A percentile compares a stretch with the other conserved stretches of the same genome.
Conservation (phyloP, 1,284 basidiomycete species). For the Puccinia hordei region DNA sequence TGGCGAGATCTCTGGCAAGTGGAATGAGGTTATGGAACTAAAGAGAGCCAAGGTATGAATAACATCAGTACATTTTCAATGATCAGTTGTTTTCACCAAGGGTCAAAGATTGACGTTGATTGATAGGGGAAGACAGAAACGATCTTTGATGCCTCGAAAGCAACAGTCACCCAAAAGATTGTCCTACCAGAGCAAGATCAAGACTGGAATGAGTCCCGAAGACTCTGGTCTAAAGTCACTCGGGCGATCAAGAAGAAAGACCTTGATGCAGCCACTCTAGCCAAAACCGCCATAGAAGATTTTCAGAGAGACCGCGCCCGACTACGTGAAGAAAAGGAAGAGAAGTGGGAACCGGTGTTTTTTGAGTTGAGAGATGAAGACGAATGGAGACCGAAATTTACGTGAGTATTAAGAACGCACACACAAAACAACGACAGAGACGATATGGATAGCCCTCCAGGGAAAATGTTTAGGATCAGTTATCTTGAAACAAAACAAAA, state of each 20-base stretch:
- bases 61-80: not conserved
- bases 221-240: slow-evolving; percentile 83
- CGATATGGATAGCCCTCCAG: not conserved
- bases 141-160: slow-evolving; percentile 78
- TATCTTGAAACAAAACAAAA: too few species aligned
- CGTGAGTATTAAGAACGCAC: not conserved
- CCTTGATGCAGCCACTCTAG: slow-evolving; percentile 88
- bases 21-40: slow-evolving; percentile 89
- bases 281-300: slow-evolving; percentile 89
- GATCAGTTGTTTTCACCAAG: too few species aligned
- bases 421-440: too few species aligned
- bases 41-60: slow-evolving; percentile 65
- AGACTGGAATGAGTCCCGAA: slow-evolving; percentile 83
- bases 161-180: slow-evolving; percentile 76
- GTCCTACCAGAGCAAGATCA: slow-evolving; percentile 83
- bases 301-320: slow-evolving; percentile 81
- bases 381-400: slow-evolving; percentile 78
- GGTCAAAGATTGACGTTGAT: not conserved
- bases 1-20: slow-evolving; percentile 86
- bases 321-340: slow-evolving; percentile 73
- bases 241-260: slow-evolving; percentile 82
- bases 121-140: slow-evolving; percentile 64
- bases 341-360: slow-evolving; percentile 72
- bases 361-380: slow-evolving; percentile 72
- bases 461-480: too few species aligned